Percentiles rank a stretch among this genome's conserved stretches.
phyloP scores from a whole-genome alignment of 1,139 yeast species.

The Saccharomyces hybrid region DNA sequence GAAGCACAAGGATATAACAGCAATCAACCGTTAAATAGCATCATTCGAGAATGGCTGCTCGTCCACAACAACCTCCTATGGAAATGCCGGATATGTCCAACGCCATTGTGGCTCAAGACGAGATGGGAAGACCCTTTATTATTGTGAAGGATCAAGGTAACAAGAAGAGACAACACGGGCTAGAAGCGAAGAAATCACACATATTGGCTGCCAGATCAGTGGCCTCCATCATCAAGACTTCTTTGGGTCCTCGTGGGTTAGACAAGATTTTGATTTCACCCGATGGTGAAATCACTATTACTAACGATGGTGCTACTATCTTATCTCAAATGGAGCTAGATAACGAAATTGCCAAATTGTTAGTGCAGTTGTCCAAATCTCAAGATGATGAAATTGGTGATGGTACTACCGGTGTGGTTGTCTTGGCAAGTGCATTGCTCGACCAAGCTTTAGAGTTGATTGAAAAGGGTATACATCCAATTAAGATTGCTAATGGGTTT shows the following conservation, averaged over 20 bases:
- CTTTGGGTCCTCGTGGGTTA: slow-evolving; percentile 96
- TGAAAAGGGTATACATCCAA: slow-evolving; percentile 96
- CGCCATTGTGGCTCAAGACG: slow-evolving; percentile 98
- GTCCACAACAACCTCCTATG: slow-evolving; percentile 38
- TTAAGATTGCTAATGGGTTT: slow-evolving; percentile 92
- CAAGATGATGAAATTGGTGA: slow-evolving; percentile 99
- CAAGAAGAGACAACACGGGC: slow-evolving; percentile 85
- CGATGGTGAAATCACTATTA: slow-evolving; percentile 95
- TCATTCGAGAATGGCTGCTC: slow-evolving; percentile 18
- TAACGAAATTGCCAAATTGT: slow-evolving; percentile 88
- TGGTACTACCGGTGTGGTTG: slow-evolving; percentile 99
- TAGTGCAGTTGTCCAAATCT: slow-evolving; percentile 88
- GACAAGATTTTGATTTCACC: slow-evolving; percentile 90
- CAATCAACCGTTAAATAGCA: background rate
- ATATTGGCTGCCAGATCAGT: slow-evolving; percentile 94
- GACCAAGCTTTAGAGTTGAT: slow-evolving; percentile 93
- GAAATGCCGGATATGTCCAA: slow-evolving; percentile 92
- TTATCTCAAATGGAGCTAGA: slow-evolving; percentile 93
- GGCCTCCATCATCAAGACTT: slow-evolving; percentile 83
- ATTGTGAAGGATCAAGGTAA: slow-evolving; percentile 95
- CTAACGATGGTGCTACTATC: slow-evolving; percentile 98
- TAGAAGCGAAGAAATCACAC: slow-evolving; percentile 92
- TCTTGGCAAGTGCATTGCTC: slow-evolving; percentile 84
- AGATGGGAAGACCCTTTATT: slow-evolving; percentile 97
- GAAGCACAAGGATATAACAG: background rate